Evolutionary conservation across 1,284 basidiomycete species (phyloP), one percentile per base, ranked within the genome.

Genomic region (Ustilago tritici): DNA sequence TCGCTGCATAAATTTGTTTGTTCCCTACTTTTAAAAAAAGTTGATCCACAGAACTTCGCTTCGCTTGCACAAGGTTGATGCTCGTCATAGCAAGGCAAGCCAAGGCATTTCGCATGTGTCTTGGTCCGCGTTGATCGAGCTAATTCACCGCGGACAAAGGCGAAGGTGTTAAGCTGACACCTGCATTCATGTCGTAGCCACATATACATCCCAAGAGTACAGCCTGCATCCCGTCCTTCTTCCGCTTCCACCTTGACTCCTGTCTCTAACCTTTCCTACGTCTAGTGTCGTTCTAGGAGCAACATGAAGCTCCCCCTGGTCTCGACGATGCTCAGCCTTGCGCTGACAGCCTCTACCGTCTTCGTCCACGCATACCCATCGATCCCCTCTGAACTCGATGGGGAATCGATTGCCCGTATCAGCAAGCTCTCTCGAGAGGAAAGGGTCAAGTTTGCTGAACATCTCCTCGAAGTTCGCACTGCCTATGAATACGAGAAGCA

Each of bases 401-500:
- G 60, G 1, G 55, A 61, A 4, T 68, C 68, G 47, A 76, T 76
- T 32, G 4, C 46, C 4, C 74, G 69, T 32, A 76, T 76, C 65
- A 65, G 58, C 49, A 52, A 56, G 15, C 65, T 76, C 3, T 32
- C 69, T 4, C 65, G 36, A 8, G 31, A 47, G 6, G 69, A 76
- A 23, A 68, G 49, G 28, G 34, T 76, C 50, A 15, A 46, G 3
- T 60, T 77, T 23, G 66, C 68, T n/a, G 63, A 70, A 43, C 61
- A 43, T 3, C 38, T 77, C 35, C 66, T 77, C 64, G 58, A 73
- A 17, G 50, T 77, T 34, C 70, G 75, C 14, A 63, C 69, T 34
- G 67, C 67, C 12, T 70, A 72, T 46, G 70, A 74, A 36, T 65
- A 63, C 40, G 32, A 60, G 11, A 65, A 72, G 52, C 69, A 76